Evolutionary conservation across 768 basidiomycete species (phyloP).

Genomic region (Psilocybe azurescens): DNA sequence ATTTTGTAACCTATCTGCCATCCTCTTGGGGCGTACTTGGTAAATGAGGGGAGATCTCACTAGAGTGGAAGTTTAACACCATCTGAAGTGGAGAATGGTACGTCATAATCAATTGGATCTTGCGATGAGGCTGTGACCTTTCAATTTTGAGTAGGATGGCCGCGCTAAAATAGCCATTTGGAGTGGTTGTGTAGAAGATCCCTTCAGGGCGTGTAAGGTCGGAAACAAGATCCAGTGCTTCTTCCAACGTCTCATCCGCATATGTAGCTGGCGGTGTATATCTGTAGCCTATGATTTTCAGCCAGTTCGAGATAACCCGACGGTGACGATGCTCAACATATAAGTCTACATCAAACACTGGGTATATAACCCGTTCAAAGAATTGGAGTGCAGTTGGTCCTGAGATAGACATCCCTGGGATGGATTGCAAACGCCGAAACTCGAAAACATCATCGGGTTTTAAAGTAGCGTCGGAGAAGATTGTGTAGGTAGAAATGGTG

Average conservation of each 20-base stretch:
- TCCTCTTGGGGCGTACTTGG: constrained; percentile 42
- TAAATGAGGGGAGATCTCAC: constrained; percentile 29
- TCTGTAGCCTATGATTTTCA: constrained; percentile 26
- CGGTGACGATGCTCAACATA: constrained; percentile 34
- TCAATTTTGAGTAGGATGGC: constrained; percentile 35
- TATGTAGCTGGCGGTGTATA: constrained; percentile 15
- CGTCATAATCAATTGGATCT: constrained; percentile 46
- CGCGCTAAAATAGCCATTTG: constrained; percentile 26
- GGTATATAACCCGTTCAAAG: constrained; percentile 11
- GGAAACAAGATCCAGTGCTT: background rate
- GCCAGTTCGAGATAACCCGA: constrained; percentile 37
- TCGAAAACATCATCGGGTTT: too few relatives aligned
- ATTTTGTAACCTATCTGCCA: constrained; percentile 30
- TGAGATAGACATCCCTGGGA: constrained; percentile 15
- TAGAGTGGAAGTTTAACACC: constrained; percentile 50
- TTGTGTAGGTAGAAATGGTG: too few relatives aligned
- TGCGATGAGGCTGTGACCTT: constrained; percentile 23
- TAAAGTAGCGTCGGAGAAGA: too few relatives aligned
- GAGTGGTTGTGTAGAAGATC: too few relatives aligned
- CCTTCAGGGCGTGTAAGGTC: background rate
- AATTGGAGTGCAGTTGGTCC: constrained; percentile 16
- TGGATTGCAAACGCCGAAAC: constrained; percentile 6
- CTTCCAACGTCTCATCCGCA: background rate
- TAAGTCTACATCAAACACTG: constrained; percentile 20
- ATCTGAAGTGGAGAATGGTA: constrained; percentile 33